Base-by-base conservation (phyloP, 257 asterid genomes). In the Plantago elongata region DNA sequence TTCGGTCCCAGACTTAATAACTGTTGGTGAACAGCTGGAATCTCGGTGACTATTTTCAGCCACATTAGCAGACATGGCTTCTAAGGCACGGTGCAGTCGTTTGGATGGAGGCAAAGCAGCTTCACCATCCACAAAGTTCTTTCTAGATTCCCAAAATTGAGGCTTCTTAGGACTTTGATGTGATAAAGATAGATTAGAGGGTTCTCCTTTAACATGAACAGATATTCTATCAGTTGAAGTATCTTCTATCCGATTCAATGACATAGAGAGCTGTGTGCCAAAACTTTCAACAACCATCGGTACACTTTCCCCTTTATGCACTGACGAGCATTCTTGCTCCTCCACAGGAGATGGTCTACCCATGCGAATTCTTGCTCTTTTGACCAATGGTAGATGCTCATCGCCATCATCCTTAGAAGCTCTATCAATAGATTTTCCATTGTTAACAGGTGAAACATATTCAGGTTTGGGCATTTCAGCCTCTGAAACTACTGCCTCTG, bases 51-150 rank as follows among this genome's bases (percentile, higher is more conserved):
- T 48, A 71, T 76, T 85, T 74, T 89, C 99, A 51, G 93, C 89
- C 60, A 73, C 97, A 72, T 92, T 84, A 54, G 97, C 99, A 49
- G 95, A 92, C 99, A 92, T 92, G 73, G 99, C 99, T 71, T 92
- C 93, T 79, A 92, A 66, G 43, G 99, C 99, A 68, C 99, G 95
- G 65, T 89, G 95, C 38, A 92, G 74, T 46, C 99, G 92, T 72
- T 92, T 92, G 7, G 96, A 92, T 57, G 97, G 99, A 74, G 99
- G 99, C 59, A 92, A 86, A 64, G 96, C 88, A 74, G 97, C 84
- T 79, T 92, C 98, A 29, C 88, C 95, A 69, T 83, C 86, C 46
- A 81, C 76, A 67, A 70, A 70, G 69, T 72, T 75, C 60, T 78
- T 90, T 61, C 74, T 70, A 38, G 66, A 70, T 68, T 77, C 90